Base-by-base conservation (phyloP, 768 basidiomycete genomes). In the Suillus tomentosus region DNA sequence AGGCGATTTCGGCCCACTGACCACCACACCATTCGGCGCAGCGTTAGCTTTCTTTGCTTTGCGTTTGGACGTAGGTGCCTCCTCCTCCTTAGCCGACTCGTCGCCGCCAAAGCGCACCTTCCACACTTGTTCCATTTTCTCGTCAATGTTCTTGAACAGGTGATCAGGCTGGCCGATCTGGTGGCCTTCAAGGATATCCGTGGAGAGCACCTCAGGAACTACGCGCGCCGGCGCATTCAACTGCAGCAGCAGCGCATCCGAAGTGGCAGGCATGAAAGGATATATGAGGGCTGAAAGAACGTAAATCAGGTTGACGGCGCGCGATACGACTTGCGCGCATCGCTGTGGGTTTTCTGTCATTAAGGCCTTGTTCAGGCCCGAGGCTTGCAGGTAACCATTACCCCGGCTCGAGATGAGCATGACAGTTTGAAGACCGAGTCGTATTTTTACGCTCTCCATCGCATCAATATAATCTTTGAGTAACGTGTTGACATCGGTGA, bases 211-310 rank as follows among this genome's bases (percentile, higher is more conserved):
- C 62, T 83, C 83, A 1, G 96, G 92, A 3, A 96, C 88, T 10
- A 84, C 80, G 39, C 96, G 88, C 5, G 90, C 84, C 1, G 95
- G 95, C 0, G 95, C 95, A 72, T 97, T 94, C 67, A 99, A 84
- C 72, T 99, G 97, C 22, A 75, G 71, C 61, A 96, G 82, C 68
- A 99, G 95, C 3, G 87, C 81, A 31, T 85, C 86, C 42, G 91
- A 88, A 0, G 93, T 96, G 14, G 88, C 83, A 47, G 97, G 97
- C 95, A 99, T 98, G 87, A 94, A 99, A 0, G 97, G 96, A 73
- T 95, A 90, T 67, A 94, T 77, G 69, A 97, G 81, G 36, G 87
- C 89, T 14, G 94, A 91, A 63, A 99, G 82, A 43, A 89, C 79
- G 74, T 97, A 99, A 74, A 99, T 96, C 68, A 99, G 80, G 79